These are phyloP conservation scores for Amphichorda felina DNA, from an alignment of 2,329 filamentous ascomycete species.

Conservation along the genomic window DNA sequence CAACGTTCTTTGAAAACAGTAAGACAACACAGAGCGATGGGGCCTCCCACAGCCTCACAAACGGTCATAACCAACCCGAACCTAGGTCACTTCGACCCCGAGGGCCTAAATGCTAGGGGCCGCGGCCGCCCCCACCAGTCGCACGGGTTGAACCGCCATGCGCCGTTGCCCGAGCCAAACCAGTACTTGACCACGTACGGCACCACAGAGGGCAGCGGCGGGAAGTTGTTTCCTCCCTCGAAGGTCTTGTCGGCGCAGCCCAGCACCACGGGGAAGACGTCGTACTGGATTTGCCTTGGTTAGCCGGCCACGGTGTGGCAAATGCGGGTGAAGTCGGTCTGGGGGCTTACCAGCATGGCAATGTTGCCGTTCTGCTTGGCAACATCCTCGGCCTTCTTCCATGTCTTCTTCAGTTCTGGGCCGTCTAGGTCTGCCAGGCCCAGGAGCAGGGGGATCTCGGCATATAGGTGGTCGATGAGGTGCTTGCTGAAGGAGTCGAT, in stretches of 20 bases:
- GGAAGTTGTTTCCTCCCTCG: not conserved
- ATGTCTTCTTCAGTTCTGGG: not conserved
- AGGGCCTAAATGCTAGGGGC: not conserved
- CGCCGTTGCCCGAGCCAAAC: slow-evolving; percentile 1
- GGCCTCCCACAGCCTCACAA: too few species aligned
- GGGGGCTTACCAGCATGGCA: not conserved
- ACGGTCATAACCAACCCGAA: too few species aligned
- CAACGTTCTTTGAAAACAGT: too few species aligned
- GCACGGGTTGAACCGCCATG: slow-evolving; percentile 1
- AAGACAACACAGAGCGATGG: too few species aligned
- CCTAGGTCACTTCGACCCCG: not conserved
- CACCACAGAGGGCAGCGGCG: slow-evolving; percentile 1
- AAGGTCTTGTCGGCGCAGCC: slow-evolving; percentile 1
- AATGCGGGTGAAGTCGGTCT: too few species aligned
- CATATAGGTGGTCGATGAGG: not conserved
- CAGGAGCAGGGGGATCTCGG: not conserved
- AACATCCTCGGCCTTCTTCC: not conserved
- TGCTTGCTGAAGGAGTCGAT: slow-evolving; percentile 1
- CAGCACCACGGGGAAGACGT: not conserved
- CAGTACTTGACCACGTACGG: slow-evolving; percentile 1
- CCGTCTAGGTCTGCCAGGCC: not conserved
- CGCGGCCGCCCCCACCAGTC: slow-evolving; percentile 1
- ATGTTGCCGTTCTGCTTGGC: not conserved
- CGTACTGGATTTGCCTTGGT: not conserved
- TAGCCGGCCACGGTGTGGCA: too few species aligned